Conservation (phyloP, 352 stramenopile species). For the Globisporangium parvum region DNA sequence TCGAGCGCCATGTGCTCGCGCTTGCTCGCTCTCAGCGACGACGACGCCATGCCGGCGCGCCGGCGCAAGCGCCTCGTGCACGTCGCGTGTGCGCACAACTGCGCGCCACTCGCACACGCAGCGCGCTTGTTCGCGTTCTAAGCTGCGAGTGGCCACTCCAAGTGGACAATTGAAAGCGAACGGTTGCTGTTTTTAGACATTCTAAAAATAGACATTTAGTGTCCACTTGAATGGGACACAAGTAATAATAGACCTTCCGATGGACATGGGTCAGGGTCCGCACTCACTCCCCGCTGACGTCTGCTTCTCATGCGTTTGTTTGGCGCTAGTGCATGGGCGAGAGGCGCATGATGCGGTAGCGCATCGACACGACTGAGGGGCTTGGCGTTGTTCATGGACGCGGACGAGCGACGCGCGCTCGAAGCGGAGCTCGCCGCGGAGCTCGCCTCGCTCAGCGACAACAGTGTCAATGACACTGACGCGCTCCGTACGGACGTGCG, state of each 20-base stretch:
- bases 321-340: too few relatives aligned
- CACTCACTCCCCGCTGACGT: too few relatives aligned
- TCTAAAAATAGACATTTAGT: too few relatives aligned
- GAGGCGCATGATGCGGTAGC: too few relatives aligned
- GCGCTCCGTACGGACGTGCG: too few relatives aligned
- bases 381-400: conserved; percentile 15
- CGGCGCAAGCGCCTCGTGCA: conserved; percentile 3
- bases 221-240: too few relatives aligned
- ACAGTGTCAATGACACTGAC: background rate
- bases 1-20: conserved; percentile 30
- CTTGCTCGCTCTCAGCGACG: conserved; percentile 3
- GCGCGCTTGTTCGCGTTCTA: conserved; percentile 10
- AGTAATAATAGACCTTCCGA: too few relatives aligned
- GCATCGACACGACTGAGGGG: too few relatives aligned
- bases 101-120: conserved; percentile 1
- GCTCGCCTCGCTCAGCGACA: conserved; percentile 21
- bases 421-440: conserved; percentile 36
- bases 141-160: background rate
- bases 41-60: conserved; percentile 7
- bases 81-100: conserved; percentile 10
- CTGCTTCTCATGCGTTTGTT: too few relatives aligned
- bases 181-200: too few relatives aligned
- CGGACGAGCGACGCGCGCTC: conserved; percentile 37
- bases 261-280: too few relatives aligned
- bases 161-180: too few relatives aligned